Evolutionary conservation across 805 yeast species (phyloP).

Genomic region (Dipodascopsis tothii): DNA sequence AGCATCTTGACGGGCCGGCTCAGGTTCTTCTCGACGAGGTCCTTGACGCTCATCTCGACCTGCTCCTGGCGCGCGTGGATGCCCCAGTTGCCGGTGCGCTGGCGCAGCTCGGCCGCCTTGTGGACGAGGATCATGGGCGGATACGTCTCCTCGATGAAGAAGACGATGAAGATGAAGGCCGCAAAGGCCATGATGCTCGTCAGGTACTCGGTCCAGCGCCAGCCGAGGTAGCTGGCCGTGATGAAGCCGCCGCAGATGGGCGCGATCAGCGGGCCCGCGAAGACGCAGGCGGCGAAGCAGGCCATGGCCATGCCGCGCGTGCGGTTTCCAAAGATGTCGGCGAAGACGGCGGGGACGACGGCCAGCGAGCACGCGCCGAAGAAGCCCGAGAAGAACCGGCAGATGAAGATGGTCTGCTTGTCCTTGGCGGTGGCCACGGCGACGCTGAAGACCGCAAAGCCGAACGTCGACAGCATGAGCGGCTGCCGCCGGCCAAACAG

Average conservation of each 20-base stretch:
- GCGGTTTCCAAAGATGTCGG: slow-evolving; percentile 64
- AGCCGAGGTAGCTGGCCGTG: slow-evolving; percentile 53
- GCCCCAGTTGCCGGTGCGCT: slow-evolving; percentile 73
- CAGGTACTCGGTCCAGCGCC: slow-evolving; percentile 78
- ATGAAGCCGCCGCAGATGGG: slow-evolving; percentile 74
- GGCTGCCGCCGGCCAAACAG: slow-evolving; percentile 49
- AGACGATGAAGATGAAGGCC: slow-evolving; percentile 34
- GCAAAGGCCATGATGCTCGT: slow-evolving; percentile 54
- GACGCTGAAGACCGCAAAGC: slow-evolving; percentile 54
- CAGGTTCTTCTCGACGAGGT: slow-evolving; percentile 55
- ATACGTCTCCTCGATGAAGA: slow-evolving; percentile 62
- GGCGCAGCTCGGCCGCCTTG: slow-evolving; percentile 57
- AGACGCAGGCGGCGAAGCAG: slow-evolving; percentile 63
- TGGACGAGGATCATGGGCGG: slow-evolving; percentile 56
- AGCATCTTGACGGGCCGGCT: slow-evolving; percentile 65
- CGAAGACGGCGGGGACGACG: slow-evolving; percentile 78
- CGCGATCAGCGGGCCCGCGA: slow-evolving; percentile 72
- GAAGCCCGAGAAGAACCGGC: slow-evolving; percentile 74
- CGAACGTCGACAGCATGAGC: slow-evolving; percentile 48
- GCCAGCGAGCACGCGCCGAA: slow-evolving; percentile 81
- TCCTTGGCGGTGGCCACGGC: slow-evolving; percentile 76
- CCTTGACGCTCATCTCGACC: slow-evolving; percentile 47
- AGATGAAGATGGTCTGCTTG: slow-evolving; percentile 65
- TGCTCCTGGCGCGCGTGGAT: slow-evolving; percentile 71
- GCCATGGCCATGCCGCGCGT: slow-evolving; percentile 71